Base-by-base conservation (phyloP, 441 rosid genomes). In the Gossypium trilobum region DNA sequence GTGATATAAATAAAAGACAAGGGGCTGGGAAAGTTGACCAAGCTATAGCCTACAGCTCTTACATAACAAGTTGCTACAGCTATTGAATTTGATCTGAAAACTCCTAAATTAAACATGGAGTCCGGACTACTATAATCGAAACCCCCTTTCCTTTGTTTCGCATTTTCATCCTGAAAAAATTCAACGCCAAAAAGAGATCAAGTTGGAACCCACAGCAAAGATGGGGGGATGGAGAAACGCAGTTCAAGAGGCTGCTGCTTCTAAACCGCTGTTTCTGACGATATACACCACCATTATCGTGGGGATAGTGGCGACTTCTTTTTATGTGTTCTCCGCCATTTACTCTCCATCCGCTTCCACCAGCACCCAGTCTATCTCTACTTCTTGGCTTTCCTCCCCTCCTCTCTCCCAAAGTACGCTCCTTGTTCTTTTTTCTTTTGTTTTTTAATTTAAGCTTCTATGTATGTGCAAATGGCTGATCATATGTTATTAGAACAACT, bases 301-400 rank as follows among this genome's bases (percentile, higher is more conserved):
- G 11, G 98, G 98, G 20, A 82, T 88, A 27, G 75, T 91, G 72
- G 83, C 91, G 75, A 89, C 98, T 20, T 82, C 96, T 29, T 83
- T 91, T 71, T 95, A 86, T 74, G 92, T 95, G 72, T 88, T 89
- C 84, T 88, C 98, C 29, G 92, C 97, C 31, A 74, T 91, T 77
- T 85, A 84, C 84, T 85, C 99, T 58, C 80, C 90, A 67, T 11
- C 83, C 71, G 76, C 73, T 67, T 60, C 72, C 60, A 50, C 85
- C 74, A 33, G 42, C 42, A 20, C 88, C 31, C 58, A 25, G 16
- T 64, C 83, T 59, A 70, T 75, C 79, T 81, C 84, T 70, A 69
- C 86, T 72, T 71, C 82, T 11, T 85, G 88, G 89, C 81, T 86
- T 56, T 86, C 96, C 23, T 79, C 95, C 60, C 86, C 92, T 75